Conservation (phyloP, 2,329 filamentous ascomycete genomes). For the Claviceps capensis region DNA sequence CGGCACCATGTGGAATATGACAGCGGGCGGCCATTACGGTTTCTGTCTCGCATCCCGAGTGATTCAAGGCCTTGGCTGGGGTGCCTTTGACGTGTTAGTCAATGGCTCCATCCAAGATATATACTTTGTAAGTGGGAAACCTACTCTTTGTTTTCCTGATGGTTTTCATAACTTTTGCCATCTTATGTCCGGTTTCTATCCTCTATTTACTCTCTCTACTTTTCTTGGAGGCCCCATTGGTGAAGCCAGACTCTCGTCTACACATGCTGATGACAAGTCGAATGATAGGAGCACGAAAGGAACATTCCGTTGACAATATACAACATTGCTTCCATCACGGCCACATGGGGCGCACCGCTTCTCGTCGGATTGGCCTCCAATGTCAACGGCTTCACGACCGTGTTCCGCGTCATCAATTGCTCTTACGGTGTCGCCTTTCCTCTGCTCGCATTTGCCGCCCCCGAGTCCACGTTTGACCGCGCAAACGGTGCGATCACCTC, state of each 20-base stretch:
- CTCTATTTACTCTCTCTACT: too few relatives aligned
- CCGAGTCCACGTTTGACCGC: slow-evolving; percentile 40
- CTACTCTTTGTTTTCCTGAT: background rate
- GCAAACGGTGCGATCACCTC: slow-evolving; percentile 12
- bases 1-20: slow-evolving; percentile 37
- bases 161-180: background rate
- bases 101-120: slow-evolving; percentile 40
- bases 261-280: background rate
- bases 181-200: too few relatives aligned
- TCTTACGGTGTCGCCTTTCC: slow-evolving; percentile 34
- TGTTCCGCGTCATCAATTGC: slow-evolving; percentile 37
- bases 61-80: slow-evolving; percentile 45
- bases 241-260: background rate
- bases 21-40: slow-evolving; percentile 24
- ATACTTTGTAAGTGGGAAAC: slow-evolving; percentile 34
- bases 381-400: slow-evolving; percentile 27
- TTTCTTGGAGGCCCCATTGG: too few relatives aligned
- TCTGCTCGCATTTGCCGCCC: slow-evolving; percentile 31
- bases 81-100: slow-evolving; percentile 41
- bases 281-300: slow-evolving; percentile 35
- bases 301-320: slow-evolving; percentile 29
- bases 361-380: slow-evolving; percentile 36
- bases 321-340: slow-evolving; percentile 28
- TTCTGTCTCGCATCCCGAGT: slow-evolving; percentile 38
- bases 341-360: slow-evolving; percentile 40